Percentiles rank a stretch among this genome's conserved stretches.
Evolutionary conservation across 2,329 filamentous ascomycete species (phyloP).

Genomic region (Dactylonectria estremocensis): DNA sequence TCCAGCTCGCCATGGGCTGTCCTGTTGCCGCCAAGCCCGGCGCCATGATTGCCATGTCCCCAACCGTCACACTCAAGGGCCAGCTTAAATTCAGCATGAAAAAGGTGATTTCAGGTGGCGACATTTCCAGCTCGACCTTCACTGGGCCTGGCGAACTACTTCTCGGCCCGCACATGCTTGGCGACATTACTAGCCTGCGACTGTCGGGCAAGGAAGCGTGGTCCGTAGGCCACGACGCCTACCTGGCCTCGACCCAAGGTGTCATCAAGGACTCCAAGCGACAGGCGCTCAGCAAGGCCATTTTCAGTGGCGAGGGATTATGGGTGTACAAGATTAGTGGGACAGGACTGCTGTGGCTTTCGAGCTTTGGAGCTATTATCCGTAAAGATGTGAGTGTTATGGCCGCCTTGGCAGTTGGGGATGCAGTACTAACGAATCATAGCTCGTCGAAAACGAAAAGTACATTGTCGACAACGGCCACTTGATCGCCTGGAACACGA

Average conservation of each 20-base stretch:
- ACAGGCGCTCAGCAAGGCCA: slow-evolving; percentile 88
- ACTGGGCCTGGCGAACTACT: slow-evolving; percentile 94
- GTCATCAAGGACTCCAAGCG: slow-evolving; percentile 89
- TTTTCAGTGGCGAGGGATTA: slow-evolving; percentile 94
- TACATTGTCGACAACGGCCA: slow-evolving; percentile 96
- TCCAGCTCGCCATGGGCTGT: slow-evolving; percentile 92
- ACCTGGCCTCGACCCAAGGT: slow-evolving; percentile 88
- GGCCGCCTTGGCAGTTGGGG: too few species aligned
- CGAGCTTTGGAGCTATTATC: slow-evolving; percentile 95
- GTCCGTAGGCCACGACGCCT: slow-evolving; percentile 90
- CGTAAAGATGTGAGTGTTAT: slow-evolving; percentile 83
- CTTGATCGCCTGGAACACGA: slow-evolving; percentile 96
- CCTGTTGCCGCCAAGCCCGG: slow-evolving; percentile 87
- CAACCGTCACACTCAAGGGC: slow-evolving; percentile 87
- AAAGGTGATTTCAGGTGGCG: slow-evolving; percentile 88
- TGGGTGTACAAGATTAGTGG: slow-evolving; percentile 92
- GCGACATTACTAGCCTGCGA: slow-evolving; percentile 87
- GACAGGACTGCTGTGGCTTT: slow-evolving; percentile 87
- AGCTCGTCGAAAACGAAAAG: slow-evolving; percentile 79
- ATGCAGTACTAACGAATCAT: slow-evolving; percentile 26
- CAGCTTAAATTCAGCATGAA: slow-evolving; percentile 89
- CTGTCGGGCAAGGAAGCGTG: slow-evolving; percentile 81
- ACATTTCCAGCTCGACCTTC: slow-evolving; percentile 84
- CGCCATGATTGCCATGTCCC: slow-evolving; percentile 95
- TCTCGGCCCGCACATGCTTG: slow-evolving; percentile 83